Base-by-base conservation (phyloP, 2,329 filamentous ascomycete species). In the Penicillium sp. region DNA sequence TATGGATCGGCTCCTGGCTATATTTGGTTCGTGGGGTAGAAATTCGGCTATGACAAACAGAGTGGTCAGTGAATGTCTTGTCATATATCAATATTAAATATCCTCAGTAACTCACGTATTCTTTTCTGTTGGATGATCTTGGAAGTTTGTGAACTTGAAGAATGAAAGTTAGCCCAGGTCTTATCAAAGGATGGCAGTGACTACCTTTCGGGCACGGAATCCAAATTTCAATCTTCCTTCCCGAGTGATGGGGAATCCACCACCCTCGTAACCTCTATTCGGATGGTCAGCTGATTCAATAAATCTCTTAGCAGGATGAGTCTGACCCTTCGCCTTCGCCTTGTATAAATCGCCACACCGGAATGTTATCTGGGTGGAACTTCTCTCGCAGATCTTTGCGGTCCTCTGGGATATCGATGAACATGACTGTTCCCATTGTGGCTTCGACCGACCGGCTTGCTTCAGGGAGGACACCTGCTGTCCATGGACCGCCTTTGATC, bases 401-500 rank as follows among this genome's bases (percentile, higher is more conserved):
- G 62, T 58, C 42, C 8, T 31, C 21, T 40, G 56, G 56, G 16
- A 58, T 46, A 34, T 55, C 56, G 21, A 75, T 67, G 16, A 68
- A 69, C 27, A 72, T 57, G 11, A 77, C 65, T 11, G 65, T 71
- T 13, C 75, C 74, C 24, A 66, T 70, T 16, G 75, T 76, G 0
- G 75, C 67, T 58, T 77, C 74, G 8, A 72, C 62, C 0, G 72
- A 57, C 1, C 50, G 56, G 31, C 66, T 52, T 8, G 63, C 56
- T 40, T 68, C 62, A 3, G 69, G 68, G 39, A 71, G 47, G 36
- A 71, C 48, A 4, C 63, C 57, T 9, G 68, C 57, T 18, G 67
- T 65, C 67, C 67, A 71, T 16, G 60, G 57, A n/a, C 68, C 68
- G 27, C 55, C 55, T 57, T 29, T n/a, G 7, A 34, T 16, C 21